phyloP scores from a whole-genome alignment of 164 flowering plant genomes.

The Cinnamomum chago region DNA sequence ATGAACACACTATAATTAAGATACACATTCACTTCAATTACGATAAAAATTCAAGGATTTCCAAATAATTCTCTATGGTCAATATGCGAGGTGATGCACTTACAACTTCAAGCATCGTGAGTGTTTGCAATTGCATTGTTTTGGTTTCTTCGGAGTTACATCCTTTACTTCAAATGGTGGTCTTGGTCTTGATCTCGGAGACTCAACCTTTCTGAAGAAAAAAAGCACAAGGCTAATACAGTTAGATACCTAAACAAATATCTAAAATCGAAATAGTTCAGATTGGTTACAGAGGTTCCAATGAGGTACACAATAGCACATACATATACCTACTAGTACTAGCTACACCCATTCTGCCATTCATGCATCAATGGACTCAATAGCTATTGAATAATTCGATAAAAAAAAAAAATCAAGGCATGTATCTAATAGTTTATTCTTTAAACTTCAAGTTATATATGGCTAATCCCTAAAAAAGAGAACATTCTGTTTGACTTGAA shows the following conservation, averaged over 20 bases:
- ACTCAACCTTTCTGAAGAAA: conserved; percentile 70
- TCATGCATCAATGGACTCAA: neutral
- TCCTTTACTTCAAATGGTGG: conserved; percentile 59
- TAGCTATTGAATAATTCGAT: neutral
- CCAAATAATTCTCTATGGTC: neutral
- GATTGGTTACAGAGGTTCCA: neutral
- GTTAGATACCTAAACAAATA: conserved; percentile 2
- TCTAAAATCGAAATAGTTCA: too few species aligned
- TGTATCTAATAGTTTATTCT: too few species aligned
- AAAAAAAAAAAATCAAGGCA: too few species aligned
- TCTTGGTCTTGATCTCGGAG: conserved; percentile 57
- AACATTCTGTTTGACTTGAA: neutral
- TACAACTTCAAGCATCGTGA: conserved; percentile 91
- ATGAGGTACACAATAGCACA: conserved; percentile 1
- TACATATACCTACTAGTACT: neutral
- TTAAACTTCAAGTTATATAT: neutral
- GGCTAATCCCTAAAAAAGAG: neutral
- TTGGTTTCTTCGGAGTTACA: conserved; percentile 83
- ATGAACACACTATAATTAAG: neutral
- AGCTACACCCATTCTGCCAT: neutral
- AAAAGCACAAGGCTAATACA: conserved; percentile 5
- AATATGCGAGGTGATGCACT: conserved; percentile 28
- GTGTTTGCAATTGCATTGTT: conserved; percentile 91
- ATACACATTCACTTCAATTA: conserved; percentile 1
- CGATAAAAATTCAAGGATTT: neutral